Percentiles rank a stretch among this genome's conserved stretches.
phyloP scores from a whole-genome alignment of 495 filamentous ascomycete species.

The Aspergillus leporis region DNA sequence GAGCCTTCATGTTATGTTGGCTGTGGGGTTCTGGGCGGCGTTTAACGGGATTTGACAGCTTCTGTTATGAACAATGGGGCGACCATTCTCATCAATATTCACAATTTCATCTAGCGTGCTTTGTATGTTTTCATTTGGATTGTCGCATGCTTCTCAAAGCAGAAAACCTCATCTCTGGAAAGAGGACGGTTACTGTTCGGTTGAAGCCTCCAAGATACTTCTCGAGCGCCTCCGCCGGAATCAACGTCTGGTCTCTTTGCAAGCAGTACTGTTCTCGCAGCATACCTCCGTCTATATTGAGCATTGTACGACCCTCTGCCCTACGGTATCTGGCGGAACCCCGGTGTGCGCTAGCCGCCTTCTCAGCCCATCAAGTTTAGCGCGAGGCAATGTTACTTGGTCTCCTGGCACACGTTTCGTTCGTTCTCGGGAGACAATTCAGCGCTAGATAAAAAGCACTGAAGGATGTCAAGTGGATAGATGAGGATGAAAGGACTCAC shows the following conservation, averaged over 20 bases:
- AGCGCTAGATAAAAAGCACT: background rate
- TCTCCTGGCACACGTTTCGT: background rate
- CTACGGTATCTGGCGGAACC: background rate
- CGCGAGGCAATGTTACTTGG: background rate
- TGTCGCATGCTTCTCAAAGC: constrained; percentile 20
- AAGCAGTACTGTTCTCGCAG: background rate
- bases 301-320: background rate
- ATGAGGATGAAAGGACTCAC: constrained; percentile 12
- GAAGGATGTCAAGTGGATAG: background rate
- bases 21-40: constrained; percentile 43
- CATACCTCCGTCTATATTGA: background rate
- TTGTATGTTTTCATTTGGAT: constrained; percentile 35
- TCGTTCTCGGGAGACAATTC: background rate
- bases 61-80: constrained; percentile 40
- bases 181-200: constrained; percentile 4
- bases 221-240: background rate
- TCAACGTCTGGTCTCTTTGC: background rate
- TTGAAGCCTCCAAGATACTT: background rate
- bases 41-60: constrained; percentile 48
- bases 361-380: background rate
- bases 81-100: constrained; percentile 43
- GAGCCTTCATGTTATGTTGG: constrained; percentile 41
- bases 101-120: constrained; percentile 48
- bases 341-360: background rate
- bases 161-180: constrained; percentile 5